A percentile compares a stretch with the other conserved stretches of the same genome.
Evolutionary conservation across 129 eudicot genomes (phyloP).

Genomic region (Centrapalus pauciflorus): DNA sequence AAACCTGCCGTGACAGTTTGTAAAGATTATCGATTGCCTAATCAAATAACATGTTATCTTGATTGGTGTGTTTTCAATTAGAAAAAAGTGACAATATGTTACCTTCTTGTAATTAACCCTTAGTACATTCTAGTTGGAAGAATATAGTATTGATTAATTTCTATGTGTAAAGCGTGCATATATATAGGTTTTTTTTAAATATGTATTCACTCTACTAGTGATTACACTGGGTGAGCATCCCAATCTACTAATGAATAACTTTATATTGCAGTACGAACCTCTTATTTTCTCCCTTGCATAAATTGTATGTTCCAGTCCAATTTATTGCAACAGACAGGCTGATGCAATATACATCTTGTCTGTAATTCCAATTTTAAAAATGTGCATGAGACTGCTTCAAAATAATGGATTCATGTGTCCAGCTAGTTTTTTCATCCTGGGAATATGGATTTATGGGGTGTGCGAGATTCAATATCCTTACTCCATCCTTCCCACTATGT

Average conservation of each 20-base stretch:
- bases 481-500: slow-evolving; percentile 2
- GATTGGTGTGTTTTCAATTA: too few species aligned
- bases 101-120: too few species aligned
- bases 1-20: too few species aligned
- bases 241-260: neutral
- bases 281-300: neutral
- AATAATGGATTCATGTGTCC: too few species aligned
- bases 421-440: too few species aligned
- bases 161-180: neutral
- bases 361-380: neutral
- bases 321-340: neutral
- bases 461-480: neutral
- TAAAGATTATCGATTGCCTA: too few species aligned
- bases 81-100: too few species aligned
- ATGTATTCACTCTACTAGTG: neutral
- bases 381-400: neutral
- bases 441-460: neutral
- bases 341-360: neutral
- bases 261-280: neutral
- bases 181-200: too few species aligned
- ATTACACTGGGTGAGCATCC: neutral
- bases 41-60: too few species aligned
- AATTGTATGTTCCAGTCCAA: neutral
- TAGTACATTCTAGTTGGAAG: neutral
- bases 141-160: neutral